phyloP scores from a whole-genome alignment of 2,329 filamentous ascomycete species.

The Diaporthe ilicicola region DNA sequence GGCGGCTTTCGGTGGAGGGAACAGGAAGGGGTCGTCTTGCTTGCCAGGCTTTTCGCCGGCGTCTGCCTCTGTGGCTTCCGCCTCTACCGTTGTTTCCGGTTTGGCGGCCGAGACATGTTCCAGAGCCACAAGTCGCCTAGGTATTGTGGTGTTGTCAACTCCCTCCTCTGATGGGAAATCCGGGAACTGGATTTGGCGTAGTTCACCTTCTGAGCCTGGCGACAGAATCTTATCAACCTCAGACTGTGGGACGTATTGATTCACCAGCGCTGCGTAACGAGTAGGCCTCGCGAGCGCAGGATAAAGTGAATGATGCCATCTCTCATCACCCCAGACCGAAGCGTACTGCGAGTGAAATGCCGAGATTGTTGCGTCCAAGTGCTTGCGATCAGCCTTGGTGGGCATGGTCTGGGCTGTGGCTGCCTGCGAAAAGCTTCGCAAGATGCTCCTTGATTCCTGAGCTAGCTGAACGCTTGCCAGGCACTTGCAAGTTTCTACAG shows the following conservation, averaged over 20 bases:
- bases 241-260: slow-evolving; percentile 34
- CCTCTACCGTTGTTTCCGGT: not conserved
- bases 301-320: slow-evolving; percentile 40
- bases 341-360: slow-evolving; percentile 40
- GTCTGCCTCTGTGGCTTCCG: not conserved
- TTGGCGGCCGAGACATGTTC: not conserved
- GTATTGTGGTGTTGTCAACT: not conserved
- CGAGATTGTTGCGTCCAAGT: slow-evolving; percentile 26
- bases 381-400: slow-evolving; percentile 31
- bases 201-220: slow-evolving; percentile 30
- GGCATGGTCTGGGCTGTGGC: not conserved
- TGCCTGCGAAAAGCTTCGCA: not conserved
- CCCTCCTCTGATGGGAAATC: not conserved
- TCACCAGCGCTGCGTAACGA: slow-evolving; percentile 41
- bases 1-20: slow-evolving; percentile 38
- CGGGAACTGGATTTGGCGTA: slow-evolving; percentile 35
- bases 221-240: slow-evolving; percentile 34
- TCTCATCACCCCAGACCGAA: slow-evolving; percentile 37
- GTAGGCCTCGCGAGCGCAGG: slow-evolving; percentile 39
- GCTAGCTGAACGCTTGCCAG: too few relatives aligned
- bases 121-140: not conserved
- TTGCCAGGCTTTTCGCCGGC: not conserved
- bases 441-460: not conserved
- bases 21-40: slow-evolving; percentile 34
- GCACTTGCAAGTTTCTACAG: not conserved